Percentiles rank a stretch among this genome's conserved stretches.
Evolutionary conservation across 2,329 filamentous ascomycete species (phyloP).

Genomic region (Chrysosporium queenslandicum): DNA sequence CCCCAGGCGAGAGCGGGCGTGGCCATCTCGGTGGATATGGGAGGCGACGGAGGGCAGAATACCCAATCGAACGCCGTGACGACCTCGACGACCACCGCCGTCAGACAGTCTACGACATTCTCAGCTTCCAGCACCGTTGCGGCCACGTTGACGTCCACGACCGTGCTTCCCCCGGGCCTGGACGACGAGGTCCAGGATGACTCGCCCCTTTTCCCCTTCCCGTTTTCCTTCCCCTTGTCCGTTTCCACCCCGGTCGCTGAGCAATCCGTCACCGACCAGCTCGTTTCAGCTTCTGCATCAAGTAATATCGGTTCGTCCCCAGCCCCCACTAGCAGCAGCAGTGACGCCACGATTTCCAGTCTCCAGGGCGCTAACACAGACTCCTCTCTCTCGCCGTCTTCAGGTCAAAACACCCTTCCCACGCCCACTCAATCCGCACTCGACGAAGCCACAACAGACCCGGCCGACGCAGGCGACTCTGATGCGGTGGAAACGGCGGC

Average conservation of each 20-base stretch:
- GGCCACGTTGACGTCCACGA: background rate
- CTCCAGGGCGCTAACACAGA: background rate
- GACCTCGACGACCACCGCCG: background rate
- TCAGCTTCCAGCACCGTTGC: background rate
- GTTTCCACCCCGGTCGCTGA: background rate
- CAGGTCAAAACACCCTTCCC: background rate
- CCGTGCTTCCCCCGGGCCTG: background rate
- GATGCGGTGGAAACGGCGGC: background rate
- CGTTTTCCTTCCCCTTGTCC: background rate
- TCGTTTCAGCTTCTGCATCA: background rate
- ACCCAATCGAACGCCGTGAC: background rate
- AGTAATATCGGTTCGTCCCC: background rate
- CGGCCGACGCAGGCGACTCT: background rate
- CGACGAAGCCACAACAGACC: background rate
- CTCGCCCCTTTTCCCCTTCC: background rate
- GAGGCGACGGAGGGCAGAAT: background rate
- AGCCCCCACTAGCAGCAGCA: background rate
- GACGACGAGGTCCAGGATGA: background rate
- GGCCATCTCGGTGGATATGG: slow-evolving; percentile 3
- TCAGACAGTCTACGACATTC: background rate
- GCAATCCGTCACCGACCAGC: too few species aligned
- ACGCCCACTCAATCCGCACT: background rate
- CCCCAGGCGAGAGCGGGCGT: slow-evolving; percentile 1
- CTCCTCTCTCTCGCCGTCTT: background rate
- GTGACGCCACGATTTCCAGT: background rate